Evolutionary conservation across 768 basidiomycete genomes (phyloP).

Genomic region (Russula abietina): DNA sequence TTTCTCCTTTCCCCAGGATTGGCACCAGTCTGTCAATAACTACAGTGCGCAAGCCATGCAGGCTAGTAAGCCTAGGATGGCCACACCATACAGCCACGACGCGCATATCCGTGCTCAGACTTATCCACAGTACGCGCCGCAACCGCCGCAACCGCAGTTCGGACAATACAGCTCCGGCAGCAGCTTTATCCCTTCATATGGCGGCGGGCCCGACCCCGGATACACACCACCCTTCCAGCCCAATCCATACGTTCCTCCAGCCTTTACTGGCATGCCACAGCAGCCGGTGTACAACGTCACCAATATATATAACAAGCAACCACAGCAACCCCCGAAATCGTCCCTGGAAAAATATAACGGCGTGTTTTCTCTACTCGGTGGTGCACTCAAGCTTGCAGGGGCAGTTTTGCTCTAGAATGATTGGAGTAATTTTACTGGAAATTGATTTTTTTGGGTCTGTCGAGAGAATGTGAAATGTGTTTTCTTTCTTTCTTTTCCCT

Average conservation of each 20-base stretch:
- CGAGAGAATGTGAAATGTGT: background rate
- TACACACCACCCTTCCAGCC: background rate
- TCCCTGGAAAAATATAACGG: background rate
- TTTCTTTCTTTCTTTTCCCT: background rate
- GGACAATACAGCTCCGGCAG: background rate
- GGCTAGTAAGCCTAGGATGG: too few relatives aligned
- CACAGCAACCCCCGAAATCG: background rate
- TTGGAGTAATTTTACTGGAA: too few relatives aligned
- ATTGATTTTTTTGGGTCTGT: background rate
- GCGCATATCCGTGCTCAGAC: background rate
- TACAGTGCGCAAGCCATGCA: too few relatives aligned
- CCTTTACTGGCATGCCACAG: background rate
- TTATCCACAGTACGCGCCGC: background rate
- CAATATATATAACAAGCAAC: background rate
- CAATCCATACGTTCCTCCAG: background rate
- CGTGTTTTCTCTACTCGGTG: background rate
- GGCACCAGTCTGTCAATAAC: too few relatives aligned
- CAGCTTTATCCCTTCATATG: background rate
- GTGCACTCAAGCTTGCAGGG: slow-evolving; percentile 10
- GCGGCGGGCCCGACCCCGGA: background rate
- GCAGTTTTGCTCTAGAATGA: background rate
- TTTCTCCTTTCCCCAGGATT: too few relatives aligned
- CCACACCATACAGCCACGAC: background rate
- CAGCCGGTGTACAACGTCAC: slow-evolving; percentile 2
- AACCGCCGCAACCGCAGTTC: too few relatives aligned